Conservation (phyloP, 495 filamentous ascomycete species). For the Hyaloscypha variabilis region DNA sequence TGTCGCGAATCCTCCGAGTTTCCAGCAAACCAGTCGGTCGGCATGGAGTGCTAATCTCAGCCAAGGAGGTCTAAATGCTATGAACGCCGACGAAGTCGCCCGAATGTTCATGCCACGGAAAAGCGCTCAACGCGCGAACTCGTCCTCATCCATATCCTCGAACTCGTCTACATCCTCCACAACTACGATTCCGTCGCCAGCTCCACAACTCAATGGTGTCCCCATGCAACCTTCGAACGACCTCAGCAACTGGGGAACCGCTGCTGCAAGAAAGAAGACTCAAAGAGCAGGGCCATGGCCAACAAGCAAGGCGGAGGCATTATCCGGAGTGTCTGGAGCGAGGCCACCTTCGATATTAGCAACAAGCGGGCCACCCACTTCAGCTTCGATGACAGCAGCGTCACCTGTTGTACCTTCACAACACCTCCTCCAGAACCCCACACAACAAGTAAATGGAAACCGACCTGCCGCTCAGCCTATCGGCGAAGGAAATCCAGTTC, state of each 20-base stretch:
- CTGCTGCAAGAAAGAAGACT: conserved; percentile 67
- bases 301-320: conserved; percentile 62
- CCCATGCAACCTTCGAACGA: conserved; percentile 45
- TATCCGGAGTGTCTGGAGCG: conserved; percentile 62
- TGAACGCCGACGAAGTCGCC: conserved; percentile 84
- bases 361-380: conserved; percentile 62
- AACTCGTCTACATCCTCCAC: conserved; percentile 65
- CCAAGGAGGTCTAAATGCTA: conserved; percentile 73
- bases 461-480: conserved; percentile 57
- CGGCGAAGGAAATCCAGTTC: conserved; percentile 64
- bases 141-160: conserved; percentile 75
- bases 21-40: conserved; percentile 67
- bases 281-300: conserved; percentile 68
- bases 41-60: conserved; percentile 75
- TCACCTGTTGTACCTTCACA: conserved; percentile 73
- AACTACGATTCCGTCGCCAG: conserved; percentile 47
- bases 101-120: conserved; percentile 89
- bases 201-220: conserved; percentile 40
- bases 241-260: conserved; percentile 46
- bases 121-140: conserved; percentile 81
- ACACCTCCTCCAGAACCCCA: conserved; percentile 55
- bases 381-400: conserved; percentile 69
- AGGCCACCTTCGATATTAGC: conserved; percentile 61
- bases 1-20: conserved; percentile 90
- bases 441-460: conserved; percentile 64